These are phyloP conservation scores for Cordyceps fumosorosea DNA, from an alignment of 2,329 filamentous ascomycete species.

Conservation along the genomic window DNA sequence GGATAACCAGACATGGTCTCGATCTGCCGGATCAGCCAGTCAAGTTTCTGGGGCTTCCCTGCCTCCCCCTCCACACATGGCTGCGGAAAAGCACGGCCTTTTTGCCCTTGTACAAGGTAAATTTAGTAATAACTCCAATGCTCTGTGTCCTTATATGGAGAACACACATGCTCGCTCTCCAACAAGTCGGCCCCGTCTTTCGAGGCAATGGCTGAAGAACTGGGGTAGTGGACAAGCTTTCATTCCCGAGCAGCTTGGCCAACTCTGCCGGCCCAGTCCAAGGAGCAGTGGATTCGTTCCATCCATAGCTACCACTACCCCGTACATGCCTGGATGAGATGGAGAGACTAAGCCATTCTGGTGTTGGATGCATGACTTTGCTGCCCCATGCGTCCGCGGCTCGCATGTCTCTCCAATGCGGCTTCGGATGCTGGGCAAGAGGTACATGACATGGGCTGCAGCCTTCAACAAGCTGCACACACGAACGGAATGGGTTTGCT, in stretches of 20 bases:
- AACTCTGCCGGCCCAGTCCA: neutral
- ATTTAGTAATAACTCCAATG: too few species aligned
- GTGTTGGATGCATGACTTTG: conserved; percentile 6
- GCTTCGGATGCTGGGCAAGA: conserved; percentile 10
- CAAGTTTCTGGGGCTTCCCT: conserved; percentile 6
- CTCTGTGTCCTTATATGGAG: too few species aligned
- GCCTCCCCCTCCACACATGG: neutral
- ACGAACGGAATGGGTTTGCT: neutral
- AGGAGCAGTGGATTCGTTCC: conserved; percentile 5
- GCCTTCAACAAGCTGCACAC: neutral
- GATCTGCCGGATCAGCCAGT: conserved; percentile 12
- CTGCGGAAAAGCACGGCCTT: neutral
- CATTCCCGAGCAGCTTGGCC: neutral
- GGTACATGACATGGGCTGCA: conserved; percentile 1
- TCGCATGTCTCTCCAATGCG: conserved; percentile 5
- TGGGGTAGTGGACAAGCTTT: neutral
- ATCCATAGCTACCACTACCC: neutral
- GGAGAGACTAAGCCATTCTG: conserved; percentile 7
- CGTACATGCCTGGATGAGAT: neutral
- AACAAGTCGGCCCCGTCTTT: neutral
- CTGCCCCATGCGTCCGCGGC: conserved; percentile 10
- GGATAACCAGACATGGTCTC: conserved; percentile 5
- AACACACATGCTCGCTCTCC: neutral
- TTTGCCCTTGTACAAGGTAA: too few species aligned
- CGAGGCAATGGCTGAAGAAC: neutral